A percentile compares a stretch with the other conserved stretches of the same genome.
Conservation (phyloP, 371 early-diverging fungal genomes). For the Cokeromyces recurvatus region DNA sequence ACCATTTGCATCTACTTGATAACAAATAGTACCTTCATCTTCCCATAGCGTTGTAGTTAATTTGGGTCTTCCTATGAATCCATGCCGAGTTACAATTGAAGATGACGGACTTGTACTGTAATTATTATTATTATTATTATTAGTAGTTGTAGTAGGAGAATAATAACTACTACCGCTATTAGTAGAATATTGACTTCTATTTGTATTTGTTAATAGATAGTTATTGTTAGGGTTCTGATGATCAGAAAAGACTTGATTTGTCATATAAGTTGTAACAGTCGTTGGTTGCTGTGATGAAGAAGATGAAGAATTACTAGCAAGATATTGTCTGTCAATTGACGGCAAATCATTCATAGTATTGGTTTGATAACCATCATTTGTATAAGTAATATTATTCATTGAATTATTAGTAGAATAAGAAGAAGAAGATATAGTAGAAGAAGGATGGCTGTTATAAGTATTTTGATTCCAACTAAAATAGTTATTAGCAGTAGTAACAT, state of each 20-base stretch:
- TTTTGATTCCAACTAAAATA: slow-evolving; percentile 18
- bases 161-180: not conserved
- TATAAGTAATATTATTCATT: too few species aligned
- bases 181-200: too few species aligned
- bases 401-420: slow-evolving; percentile 8
- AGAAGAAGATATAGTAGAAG: slow-evolving; percentile 3
- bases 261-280: too few species aligned
- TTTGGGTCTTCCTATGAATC: slow-evolving; percentile 42
- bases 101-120: too few species aligned
- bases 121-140: not conserved
- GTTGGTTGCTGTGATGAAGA: too few species aligned
- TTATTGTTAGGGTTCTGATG: too few species aligned
- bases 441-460: slow-evolving; percentile 1
- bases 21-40: slow-evolving; percentile 78
- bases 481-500: too few species aligned
- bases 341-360: not conserved
- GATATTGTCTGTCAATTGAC: too few species aligned
- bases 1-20: slow-evolving; percentile 77
- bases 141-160: not conserved
- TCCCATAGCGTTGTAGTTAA: slow-evolving; percentile 82
- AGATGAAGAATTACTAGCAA: too few species aligned
- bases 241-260: too few species aligned
- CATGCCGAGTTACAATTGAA: slow-evolving; percentile 18
- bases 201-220: too few species aligned
- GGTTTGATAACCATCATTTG: too few species aligned